These are phyloP conservation scores for Aspergillus pseudotamarii DNA, from an alignment of 2,329 filamentous ascomycete species.

Conservation along the genomic window DNA sequence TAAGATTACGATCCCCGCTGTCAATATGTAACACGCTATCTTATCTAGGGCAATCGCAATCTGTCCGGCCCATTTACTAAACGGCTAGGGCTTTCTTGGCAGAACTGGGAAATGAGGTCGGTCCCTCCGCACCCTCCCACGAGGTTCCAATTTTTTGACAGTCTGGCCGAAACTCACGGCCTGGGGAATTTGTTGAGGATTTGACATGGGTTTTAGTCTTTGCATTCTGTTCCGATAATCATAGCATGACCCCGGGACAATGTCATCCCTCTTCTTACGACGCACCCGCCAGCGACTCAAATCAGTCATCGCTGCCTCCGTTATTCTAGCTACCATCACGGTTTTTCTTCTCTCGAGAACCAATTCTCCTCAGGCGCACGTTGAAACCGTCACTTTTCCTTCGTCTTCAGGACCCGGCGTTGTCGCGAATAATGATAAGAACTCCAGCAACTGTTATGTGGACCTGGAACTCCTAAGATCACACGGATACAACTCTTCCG, in stretches of 20 bases:
- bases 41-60: not conserved
- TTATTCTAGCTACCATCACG: not conserved
- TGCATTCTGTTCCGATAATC: not conserved
- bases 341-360: not conserved
- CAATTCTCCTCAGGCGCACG: not conserved
- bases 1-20: not conserved
- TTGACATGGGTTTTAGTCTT: not conserved
- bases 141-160: not conserved
- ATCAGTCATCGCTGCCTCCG: not conserved
- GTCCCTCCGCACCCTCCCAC: not conserved
- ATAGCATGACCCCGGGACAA: not conserved
- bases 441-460: slow-evolving; percentile 12
- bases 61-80: not conserved
- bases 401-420: not conserved
- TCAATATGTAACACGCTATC: not conserved
- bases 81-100: not conserved
- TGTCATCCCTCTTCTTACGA: not conserved
- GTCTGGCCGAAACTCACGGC: not conserved
- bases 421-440: not conserved
- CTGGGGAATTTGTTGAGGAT: not conserved
- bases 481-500: slow-evolving; percentile 11
- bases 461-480: slow-evolving; percentile 19
- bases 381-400: not conserved
- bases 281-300: not conserved
- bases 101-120: not conserved